A percentile compares a stretch with the other conserved stretches of the same genome.
phyloP scores from a whole-genome alignment of 1,284 basidiomycete genomes.

The Mycena citricolor region DNA sequence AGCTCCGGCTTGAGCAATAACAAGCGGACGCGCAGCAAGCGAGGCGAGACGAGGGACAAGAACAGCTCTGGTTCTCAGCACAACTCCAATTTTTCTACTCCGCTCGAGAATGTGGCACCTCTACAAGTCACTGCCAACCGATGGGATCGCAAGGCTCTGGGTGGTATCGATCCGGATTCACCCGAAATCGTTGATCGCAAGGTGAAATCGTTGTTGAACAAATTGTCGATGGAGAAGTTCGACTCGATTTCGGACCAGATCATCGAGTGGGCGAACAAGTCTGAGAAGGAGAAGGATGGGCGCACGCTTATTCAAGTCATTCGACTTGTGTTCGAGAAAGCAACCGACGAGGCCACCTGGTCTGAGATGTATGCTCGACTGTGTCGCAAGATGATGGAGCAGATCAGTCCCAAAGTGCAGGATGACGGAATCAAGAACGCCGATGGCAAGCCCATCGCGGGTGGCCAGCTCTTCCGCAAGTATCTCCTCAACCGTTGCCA shows the following conservation, averaged over 20 bases:
- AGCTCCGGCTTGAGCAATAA: constrained; percentile 50
- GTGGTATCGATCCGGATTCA: constrained; percentile 57
- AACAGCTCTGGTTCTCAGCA: constrained; percentile 32
- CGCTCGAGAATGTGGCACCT: constrained; percentile 71
- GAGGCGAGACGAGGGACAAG: constrained; percentile 63
- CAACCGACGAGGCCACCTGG: constrained; percentile 91
- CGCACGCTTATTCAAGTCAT: constrained; percentile 93
- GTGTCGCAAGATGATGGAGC: constrained; percentile 90
- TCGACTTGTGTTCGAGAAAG: constrained; percentile 93
- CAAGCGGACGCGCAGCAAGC: constrained; percentile 70
- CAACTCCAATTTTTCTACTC: constrained; percentile 13
- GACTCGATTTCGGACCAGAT: constrained; percentile 92
- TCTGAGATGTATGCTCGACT: constrained; percentile 95
- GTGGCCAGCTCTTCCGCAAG: constrained; percentile 89
- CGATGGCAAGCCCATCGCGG: constrained; percentile 80
- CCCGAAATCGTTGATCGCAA: constrained; percentile 88
- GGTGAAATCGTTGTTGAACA: constrained; percentile 92
- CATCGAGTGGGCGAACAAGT: constrained; percentile 93
- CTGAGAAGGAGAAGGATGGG: constrained; percentile 87
- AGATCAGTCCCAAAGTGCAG: constrained; percentile 79
- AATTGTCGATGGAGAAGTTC: constrained; percentile 95
- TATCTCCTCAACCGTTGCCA: constrained; percentile 91
- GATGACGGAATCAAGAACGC: constrained; percentile 79
- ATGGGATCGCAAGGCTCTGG: constrained; percentile 61
- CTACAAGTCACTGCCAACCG: constrained; percentile 80